phyloP scores from a whole-genome alignment of 2,329 filamentous ascomycete species.

The Fusarium sacchari region DNA sequence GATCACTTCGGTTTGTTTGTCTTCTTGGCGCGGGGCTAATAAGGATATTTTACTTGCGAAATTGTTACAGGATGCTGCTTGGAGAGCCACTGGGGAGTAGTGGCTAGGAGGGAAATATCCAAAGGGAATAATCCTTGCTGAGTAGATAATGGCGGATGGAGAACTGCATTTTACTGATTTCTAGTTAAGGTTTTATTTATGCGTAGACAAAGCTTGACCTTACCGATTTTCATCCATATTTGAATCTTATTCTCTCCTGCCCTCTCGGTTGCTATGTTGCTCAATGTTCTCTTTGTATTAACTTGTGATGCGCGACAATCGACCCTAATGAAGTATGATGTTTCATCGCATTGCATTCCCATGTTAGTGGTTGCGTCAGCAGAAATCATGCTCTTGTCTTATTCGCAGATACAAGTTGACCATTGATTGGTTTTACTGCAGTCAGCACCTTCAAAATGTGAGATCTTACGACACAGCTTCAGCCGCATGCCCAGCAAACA shows the following conservation, averaged over 20 bases:
- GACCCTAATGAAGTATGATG: background rate
- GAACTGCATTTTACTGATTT: no score
- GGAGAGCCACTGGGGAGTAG: background rate
- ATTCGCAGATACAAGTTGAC: accelerated
- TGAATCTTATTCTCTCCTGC: accelerated
- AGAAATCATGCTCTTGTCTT: background rate
- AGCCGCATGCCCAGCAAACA: background rate
- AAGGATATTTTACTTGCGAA: background rate
- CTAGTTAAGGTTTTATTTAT: no score
- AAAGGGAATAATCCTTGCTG: no score
- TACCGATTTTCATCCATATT: no score
- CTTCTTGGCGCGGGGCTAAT: no score
- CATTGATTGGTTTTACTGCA: background rate
- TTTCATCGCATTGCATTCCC: background rate
- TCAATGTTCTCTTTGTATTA: background rate
- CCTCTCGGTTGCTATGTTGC: no score
- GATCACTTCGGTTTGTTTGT: no score
- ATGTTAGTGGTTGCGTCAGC: background rate
- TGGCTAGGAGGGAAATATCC: no score
- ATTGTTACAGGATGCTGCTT: background rate
- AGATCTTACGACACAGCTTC: no score
- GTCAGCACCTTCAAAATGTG: background rate
- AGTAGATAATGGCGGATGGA: no score
- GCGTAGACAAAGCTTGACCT: no score
- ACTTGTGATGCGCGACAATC: background rate